Percentiles rank a stretch among this genome's conserved stretches.
These are phyloP conservation scores for Cystofilobasidium capitatum DNA, from an alignment of 768 basidiomycete genomes.

Conservation along the genomic window DNA sequence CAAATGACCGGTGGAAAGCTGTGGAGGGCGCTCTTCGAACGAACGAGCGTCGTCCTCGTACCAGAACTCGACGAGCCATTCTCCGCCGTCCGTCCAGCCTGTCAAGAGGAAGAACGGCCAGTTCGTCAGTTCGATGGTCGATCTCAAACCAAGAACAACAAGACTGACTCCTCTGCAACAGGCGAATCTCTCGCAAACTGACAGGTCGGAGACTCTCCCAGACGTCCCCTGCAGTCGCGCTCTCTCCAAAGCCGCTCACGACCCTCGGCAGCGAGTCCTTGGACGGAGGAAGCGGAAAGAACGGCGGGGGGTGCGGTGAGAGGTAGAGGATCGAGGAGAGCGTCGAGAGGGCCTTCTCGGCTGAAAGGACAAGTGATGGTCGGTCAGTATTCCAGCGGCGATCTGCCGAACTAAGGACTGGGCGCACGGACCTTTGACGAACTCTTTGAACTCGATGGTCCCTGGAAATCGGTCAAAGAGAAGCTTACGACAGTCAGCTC, in stretches of 20 bases:
- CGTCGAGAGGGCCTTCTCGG: slow-evolving; percentile 79
- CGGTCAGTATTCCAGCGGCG: no score
- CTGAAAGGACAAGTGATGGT: slow-evolving; percentile 45
- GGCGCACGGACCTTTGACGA: slow-evolving; percentile 5
- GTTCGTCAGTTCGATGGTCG: background rate
- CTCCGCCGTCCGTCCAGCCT: background rate
- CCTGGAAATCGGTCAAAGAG: background rate
- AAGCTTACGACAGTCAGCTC: background rate
- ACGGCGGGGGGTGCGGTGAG: slow-evolving; percentile 74
- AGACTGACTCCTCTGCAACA: slow-evolving; percentile 10
- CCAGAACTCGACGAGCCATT: slow-evolving; percentile 26
- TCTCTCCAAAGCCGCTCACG: slow-evolving; percentile 69
- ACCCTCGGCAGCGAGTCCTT: slow-evolving; percentile 68
- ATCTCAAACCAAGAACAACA: background rate
- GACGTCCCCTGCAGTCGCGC: slow-evolving; percentile 59
- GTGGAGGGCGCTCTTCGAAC: slow-evolving; percentile 7
- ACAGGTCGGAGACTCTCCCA: slow-evolving; percentile 78
- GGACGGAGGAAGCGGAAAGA: slow-evolving; percentile 59
- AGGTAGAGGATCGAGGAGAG: slow-evolving; percentile 58
- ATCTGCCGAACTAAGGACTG: no score
- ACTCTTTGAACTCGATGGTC: slow-evolving; percentile 5
- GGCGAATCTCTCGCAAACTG: slow-evolving; percentile 39
- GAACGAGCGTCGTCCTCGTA: slow-evolving; percentile 25
- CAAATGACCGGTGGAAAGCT: background rate
- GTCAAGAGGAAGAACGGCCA: background rate